Evolutionary conservation across 768 basidiomycete species (phyloP).

Genomic region (Leccinum variicolor): DNA sequence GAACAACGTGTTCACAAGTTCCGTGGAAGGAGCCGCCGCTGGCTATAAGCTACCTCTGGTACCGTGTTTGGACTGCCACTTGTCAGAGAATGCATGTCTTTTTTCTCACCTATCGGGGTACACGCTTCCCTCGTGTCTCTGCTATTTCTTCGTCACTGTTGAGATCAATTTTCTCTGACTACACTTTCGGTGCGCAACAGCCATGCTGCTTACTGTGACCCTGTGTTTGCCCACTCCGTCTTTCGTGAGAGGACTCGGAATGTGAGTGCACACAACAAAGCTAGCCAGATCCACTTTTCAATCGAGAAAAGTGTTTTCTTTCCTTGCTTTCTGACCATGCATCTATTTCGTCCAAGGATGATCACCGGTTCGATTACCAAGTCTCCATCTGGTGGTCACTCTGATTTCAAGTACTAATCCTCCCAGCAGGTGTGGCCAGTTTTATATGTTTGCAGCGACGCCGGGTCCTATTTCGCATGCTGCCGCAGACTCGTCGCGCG

Average conservation of each 20-base stretch:
- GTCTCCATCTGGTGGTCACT: neutral
- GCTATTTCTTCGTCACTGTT: neutral
- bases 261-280: neutral
- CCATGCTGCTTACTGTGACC: neutral
- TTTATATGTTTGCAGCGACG: neutral
- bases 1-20: neutral
- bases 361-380: conserved; percentile 5
- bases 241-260: neutral
- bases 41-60: neutral
- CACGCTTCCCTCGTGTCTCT: neutral
- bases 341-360: neutral
- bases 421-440: neutral
- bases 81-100: neutral
- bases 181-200: neutral
- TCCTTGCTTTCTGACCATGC: neutral
- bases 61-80: neutral
- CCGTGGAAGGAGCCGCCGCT: neutral
- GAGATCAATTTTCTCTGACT: neutral
- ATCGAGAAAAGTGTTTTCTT: neutral
- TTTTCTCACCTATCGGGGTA: neutral
- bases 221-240: neutral
- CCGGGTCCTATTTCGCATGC: conserved; percentile 7
- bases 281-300: neutral
- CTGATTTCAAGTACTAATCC: neutral
- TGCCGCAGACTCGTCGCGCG: neutral